These are phyloP conservation scores for Wakefieldia striispora DNA, from an alignment of 768 basidiomycete genomes.

Conservation along the genomic window DNA sequence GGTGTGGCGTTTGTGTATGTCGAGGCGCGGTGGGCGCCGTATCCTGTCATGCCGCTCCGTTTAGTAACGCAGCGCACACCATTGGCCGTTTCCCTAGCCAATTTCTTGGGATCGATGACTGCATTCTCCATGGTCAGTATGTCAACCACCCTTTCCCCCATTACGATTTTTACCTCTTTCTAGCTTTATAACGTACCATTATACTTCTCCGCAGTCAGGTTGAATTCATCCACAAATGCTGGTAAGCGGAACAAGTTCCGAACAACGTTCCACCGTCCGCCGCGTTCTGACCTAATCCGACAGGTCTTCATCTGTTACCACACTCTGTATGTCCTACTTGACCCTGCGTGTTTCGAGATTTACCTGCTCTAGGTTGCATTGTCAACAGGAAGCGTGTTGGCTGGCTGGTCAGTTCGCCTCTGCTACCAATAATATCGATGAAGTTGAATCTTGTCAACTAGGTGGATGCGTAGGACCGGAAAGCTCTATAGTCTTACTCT, in stretches of 20 bases:
- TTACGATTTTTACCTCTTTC: constrained; percentile 6
- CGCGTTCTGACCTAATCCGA: constrained; percentile 10
- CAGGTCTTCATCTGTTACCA: constrained; percentile 84
- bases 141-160: not conserved
- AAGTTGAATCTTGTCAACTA: constrained; percentile 27
- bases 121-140: constrained; percentile 73
- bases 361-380: constrained; percentile 59
- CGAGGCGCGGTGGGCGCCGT: constrained; percentile 73
- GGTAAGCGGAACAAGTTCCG: constrained; percentile 44
- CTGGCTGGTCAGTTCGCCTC: constrained; percentile 65
- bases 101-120: constrained; percentile 73
- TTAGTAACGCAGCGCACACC: constrained; percentile 78
- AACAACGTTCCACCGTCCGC: not conserved
- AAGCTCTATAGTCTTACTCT: constrained; percentile 79
- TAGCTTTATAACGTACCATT: constrained; percentile 86
- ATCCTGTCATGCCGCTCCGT: constrained; percentile 89
- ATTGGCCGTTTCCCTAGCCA: constrained; percentile 74
- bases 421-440: constrained; percentile 1
- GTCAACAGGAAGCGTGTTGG: constrained; percentile 80
- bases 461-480: constrained; percentile 85
- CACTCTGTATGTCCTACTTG: constrained; percentile 63
- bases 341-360: constrained; percentile 9
- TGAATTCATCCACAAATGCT: constrained; percentile 64
- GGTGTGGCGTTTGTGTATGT: constrained; percentile 66
- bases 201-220: constrained; percentile 83